Evolutionary conservation across 768 basidiomycete genomes (phyloP), one percentile per base, ranked within the genome.

Genomic region (Erythrobasidium yunnanense): DNA sequence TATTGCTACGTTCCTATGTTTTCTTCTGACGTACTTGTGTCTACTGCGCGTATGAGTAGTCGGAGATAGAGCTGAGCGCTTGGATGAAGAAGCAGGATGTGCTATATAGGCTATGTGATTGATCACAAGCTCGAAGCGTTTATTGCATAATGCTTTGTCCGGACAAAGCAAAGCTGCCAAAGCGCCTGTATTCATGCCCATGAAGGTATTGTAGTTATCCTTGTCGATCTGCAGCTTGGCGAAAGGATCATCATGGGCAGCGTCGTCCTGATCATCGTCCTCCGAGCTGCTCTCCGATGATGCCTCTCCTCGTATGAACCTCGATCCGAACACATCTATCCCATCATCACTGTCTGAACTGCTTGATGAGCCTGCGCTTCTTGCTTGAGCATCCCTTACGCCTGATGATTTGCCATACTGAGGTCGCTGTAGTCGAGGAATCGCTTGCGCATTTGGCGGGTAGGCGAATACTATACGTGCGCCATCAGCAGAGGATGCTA

Each of bases 31-130:
- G 42, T 45, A 20, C 42, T n/a, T n/a, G n/a, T 34, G 35, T 2
- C 27, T 29, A 27, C n/a, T n/a, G n/a, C n/a, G n/a, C n/a, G n/a
- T n/a, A n/a, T n/a, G n/a, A n/a, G n/a, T n/a, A n/a, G n/a, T n/a
- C n/a, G n/a, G 29, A 30, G 23, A 35, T 35, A 58, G 11, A 42
- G 38, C 11, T 42, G 38, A n/a, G n/a, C n/a, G n/a, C 38, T 11
- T 42, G 38, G 38, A 42, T 42, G 38, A 42, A 11, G 38, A 47
- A 8, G 96, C 90, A 1, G 93, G 95, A 75, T 97, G 92, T 0
- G 95, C 95, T 47, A 96, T 81, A 75, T 96, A 97, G 4, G 84
- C 88, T 25, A 97, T 80, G 71, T 91, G 86, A 74, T 97, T 91
- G 25, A 95, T 86, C 42, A 88, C 77, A 30, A 99, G 82, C 74